Base-by-base conservation (phyloP, 257 asterid genomes). In the Solanum appendiculatum region DNA sequence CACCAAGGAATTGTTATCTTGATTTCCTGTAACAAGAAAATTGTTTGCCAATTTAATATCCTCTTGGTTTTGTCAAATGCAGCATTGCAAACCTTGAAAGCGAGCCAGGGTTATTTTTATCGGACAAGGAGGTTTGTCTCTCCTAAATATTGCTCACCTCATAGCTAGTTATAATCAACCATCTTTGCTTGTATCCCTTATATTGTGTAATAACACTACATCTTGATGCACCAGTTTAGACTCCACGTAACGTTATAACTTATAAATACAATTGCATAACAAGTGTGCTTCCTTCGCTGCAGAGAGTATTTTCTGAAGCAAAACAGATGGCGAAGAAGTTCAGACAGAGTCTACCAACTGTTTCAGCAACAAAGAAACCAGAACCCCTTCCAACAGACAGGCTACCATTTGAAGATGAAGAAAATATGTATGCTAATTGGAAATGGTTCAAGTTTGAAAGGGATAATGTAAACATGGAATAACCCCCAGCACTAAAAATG, bases 1-100 rank as follows among this genome's bases (percentile, higher is more conserved):
- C 18, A 80, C 2, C 42, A 46, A 80, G 16, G 16, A 46, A 16
- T 27, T 46, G 27, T 29, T 33, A 80, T 46, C 25, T 46, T 80
- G 29, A 29, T 80, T 8, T 80, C 40, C 66, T 80, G 42, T 29
- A 46, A 80, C 27, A 80, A 6, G 42, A 42, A 80, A 80, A 16
- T 80, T 8, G 11, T 78, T 46, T 31, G 29, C 25, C 68, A 27
- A 29, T 80, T 37, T 80, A 40, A 80, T 48, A 29, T 48, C 29
- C 68, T 46, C 85, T 54, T 54, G 14, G 27, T 84, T 70, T 87
- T 91, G 44, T 82, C 42, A 44, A 51, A 21, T 91, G 93, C 95
- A 97, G 99, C 88, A 96, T 93, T 74, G 93, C 94, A 3, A 99
- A 93, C 56, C 98, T 97, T 39, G 99, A 97, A 92, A 96, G 98